Evolutionary conservation across 1,139 yeast genomes (phyloP), one percentile per base, ranked within the genome.

Genomic region (Kurtzmaniella quercitrusa): DNA sequence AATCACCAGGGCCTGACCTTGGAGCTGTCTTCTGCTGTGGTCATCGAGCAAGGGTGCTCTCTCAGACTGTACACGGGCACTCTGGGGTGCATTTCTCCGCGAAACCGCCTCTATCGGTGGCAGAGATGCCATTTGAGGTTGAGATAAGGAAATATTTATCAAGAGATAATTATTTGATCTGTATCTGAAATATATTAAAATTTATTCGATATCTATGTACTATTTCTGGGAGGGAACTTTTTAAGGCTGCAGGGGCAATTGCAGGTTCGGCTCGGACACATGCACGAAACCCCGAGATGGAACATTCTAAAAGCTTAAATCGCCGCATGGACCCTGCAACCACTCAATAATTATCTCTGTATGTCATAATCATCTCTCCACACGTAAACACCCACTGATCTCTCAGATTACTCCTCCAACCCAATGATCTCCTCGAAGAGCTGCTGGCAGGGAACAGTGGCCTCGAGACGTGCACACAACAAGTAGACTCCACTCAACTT

Each of bases 401-500:
- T 4, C 8, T 21, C 23, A 21, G 8, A 21, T 27, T 27, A 27
- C 31, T 31, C 36, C 4, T 31, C 36, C 18, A 63, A 60, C 14
- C 90, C 91, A 50, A 87, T 74, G 40, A 86, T 79, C 44, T 90
- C 90, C 49, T 77, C 71, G 59, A 93, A 93, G 44, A 93, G 68
- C 55, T 82, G 72, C 48, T 83, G 82, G 59, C 96, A 85, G 10
- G 93, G 95, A 31, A 93, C 94, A 18, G 77, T 72, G 2, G 98
- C 97, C 38, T 81, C 72, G 64, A 93, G 73, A 56, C 90, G 79
- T 3, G 98, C 87, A 68, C 98, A 93, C 45, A 93, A 73, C 51
- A 93, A 71, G 58, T 87, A 94, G 1, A 94, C 95, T 10, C 99
- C 98, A 60, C 96, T 86, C 59, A 93, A 81, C 58, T 94, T 93